phyloP scores from a whole-genome alignment of 176 grass and related monocot species.

The Puya raimondii region DNA sequence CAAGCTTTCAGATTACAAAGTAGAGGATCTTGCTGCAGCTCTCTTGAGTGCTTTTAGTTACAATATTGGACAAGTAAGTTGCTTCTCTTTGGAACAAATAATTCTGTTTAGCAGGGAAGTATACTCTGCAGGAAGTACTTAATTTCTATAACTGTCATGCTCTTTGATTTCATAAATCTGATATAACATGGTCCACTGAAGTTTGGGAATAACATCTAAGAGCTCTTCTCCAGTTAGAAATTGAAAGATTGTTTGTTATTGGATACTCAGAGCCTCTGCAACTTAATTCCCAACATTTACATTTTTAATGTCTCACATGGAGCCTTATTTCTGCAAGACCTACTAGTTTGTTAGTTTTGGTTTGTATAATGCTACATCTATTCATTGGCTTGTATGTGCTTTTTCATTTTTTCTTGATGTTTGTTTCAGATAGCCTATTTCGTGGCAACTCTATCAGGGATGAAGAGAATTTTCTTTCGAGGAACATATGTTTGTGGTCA shows the following conservation, averaged over 20 bases:
- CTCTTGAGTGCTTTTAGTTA: slow-evolving; percentile 88
- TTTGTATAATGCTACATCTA: not conserved
- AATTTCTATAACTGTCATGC: no score
- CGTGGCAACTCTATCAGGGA: slow-evolving; percentile 87
- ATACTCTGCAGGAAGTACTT: not conserved
- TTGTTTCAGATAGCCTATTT: slow-evolving; percentile 84
- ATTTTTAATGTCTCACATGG: not conserved
- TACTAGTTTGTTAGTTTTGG: not conserved
- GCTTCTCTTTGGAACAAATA: slow-evolving; percentile 1
- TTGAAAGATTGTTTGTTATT: not conserved
- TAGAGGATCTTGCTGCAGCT: slow-evolving; percentile 88
- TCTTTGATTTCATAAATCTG: not conserved
- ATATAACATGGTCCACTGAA: not conserved
- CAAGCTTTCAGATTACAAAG: slow-evolving; percentile 82
- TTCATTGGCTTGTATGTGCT: not conserved
- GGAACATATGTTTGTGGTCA: slow-evolving; percentile 93
- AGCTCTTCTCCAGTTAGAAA: not conserved
- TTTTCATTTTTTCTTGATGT: slow-evolving; percentile 1
- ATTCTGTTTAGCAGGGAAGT: not conserved
- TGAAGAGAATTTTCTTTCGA: slow-evolving; percentile 93
- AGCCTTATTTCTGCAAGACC: not conserved
- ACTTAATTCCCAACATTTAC: not conserved
- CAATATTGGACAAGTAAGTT: slow-evolving; percentile 87
- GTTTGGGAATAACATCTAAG: not conserved
- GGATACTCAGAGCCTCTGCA: not conserved